A percentile compares a stretch with the other conserved stretches of the same genome.
Evolutionary conservation across 1,284 basidiomycete species (phyloP).

Genomic region (Malassezia cuniculi): DNA sequence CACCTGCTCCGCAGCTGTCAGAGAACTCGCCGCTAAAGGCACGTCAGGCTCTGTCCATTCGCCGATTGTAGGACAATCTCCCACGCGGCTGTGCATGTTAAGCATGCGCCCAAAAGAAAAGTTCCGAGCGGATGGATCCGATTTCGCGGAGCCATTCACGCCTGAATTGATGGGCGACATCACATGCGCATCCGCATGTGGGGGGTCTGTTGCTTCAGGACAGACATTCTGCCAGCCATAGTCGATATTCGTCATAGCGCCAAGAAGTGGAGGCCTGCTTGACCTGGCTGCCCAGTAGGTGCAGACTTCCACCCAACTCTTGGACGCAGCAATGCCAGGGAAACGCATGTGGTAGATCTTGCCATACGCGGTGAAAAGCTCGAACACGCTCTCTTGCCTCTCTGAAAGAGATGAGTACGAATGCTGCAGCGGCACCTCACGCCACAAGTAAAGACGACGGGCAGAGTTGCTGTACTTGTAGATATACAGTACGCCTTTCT

Average conservation of each 20-base stretch:
- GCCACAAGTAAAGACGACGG: constrained; percentile 1
- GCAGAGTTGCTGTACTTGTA: constrained; percentile 50
- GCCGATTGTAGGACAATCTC: constrained; percentile 12
- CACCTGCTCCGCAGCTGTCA: constrained; percentile 74
- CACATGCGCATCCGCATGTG: background rate
- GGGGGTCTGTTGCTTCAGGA: background rate
- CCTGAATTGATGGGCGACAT: background rate
- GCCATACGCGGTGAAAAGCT: constrained; percentile 66
- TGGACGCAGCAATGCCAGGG: constrained; percentile 83
- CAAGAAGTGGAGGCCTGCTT: constrained; percentile 80
- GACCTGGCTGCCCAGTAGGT: constrained; percentile 95
- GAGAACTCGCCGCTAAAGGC: constrained; percentile 65
- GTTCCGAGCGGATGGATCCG: background rate
- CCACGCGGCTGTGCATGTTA: background rate
- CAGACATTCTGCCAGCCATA: constrained; percentile 64
- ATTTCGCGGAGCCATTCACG: background rate
- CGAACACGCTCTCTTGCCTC: constrained; percentile 72
- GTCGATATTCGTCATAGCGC: constrained; percentile 96
- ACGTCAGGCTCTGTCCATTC: constrained; percentile 87
- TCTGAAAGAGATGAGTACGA: constrained; percentile 64
- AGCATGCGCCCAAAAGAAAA: background rate
- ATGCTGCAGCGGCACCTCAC: constrained; percentile 4
- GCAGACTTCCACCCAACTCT: constrained; percentile 88
- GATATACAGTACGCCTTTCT: constrained; percentile 84
- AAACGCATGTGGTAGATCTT: constrained; percentile 72